Evolutionary conservation across 2,329 filamentous ascomycete genomes (phyloP).

Genomic region (Tolypocladium inflatum): DNA sequence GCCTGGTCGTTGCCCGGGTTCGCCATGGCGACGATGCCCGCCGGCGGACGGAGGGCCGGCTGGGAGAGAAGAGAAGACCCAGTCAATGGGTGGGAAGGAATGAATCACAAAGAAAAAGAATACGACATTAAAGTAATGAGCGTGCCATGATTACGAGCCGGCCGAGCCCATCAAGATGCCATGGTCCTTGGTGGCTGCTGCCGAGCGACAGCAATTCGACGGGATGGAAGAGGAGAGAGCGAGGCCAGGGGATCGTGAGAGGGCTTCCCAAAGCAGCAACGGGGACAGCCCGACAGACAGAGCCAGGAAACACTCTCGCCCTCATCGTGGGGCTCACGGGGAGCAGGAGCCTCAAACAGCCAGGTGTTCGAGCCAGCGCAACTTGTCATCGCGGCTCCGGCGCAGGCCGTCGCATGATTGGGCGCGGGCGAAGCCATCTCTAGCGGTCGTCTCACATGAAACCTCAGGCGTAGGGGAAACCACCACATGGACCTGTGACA

Average conservation of each 20-base stretch:
- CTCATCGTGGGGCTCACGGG: background rate
- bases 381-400: background rate
- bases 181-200: background rate
- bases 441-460: conserved; percentile 2
- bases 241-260: background rate
- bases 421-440: background rate
- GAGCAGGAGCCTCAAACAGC: background rate
- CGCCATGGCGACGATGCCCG: conserved; percentile 29
- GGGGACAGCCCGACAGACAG: background rate
- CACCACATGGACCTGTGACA: background rate
- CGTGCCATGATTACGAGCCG: background rate
- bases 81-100: conserved; percentile 35
- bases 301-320: background rate
- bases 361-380: background rate
- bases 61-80: conserved; percentile 27
- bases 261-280: background rate
- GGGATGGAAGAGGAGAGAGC: background rate
- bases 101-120: conserved; percentile 17
- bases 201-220: conserved; percentile 1
- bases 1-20: conserved; percentile 34
- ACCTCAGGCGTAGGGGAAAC: conserved; percentile 3
- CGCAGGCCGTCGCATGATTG: background rate
- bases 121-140: conserved; percentile 5
- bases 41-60: conserved; percentile 17
- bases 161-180: background rate